Evolutionary conservation across 192 early-diverging fungal genomes (phyloP).

Genomic region (Entomortierella lignicola): DNA sequence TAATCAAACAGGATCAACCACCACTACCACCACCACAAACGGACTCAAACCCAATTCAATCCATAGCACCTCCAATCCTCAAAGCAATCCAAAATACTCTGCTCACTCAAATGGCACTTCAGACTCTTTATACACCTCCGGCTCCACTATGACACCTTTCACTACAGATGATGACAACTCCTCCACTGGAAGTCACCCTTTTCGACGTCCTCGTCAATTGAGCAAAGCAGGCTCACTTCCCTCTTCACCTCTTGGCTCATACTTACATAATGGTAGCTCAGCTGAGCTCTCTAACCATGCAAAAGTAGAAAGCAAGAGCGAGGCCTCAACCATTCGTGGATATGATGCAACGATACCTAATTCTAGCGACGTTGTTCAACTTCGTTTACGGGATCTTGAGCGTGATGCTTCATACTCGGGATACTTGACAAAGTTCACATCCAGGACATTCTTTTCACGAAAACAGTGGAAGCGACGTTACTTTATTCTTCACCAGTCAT

Average conservation of each 20-base stretch:
- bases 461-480: conserved; percentile 59
- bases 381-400: conserved; percentile 39
- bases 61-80: too few species aligned
- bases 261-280: conserved; percentile 5
- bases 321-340: neutral
- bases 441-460: conserved; percentile 48
- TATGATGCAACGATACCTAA: neutral
- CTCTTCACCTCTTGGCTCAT: conserved; percentile 17
- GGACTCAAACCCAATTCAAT: too few species aligned
- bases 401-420: conserved; percentile 23
- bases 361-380: neutral
- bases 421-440: conserved; percentile 48
- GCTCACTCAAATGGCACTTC: conserved; percentile 33
- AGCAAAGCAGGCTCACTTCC: conserved; percentile 33
- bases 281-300: neutral
- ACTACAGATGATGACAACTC: conserved; percentile 44
- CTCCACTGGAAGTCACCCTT: conserved; percentile 16
- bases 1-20: too few species aligned
- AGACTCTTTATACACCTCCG: conserved; percentile 29
- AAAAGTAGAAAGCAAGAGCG: neutral
- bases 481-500: conserved; percentile 47
- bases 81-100: too few species aligned
- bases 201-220: conserved; percentile 11
- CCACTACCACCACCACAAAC: too few species aligned
- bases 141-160: conserved; percentile 18